Percentiles rank a stretch among this genome's conserved stretches.
phyloP scores from a whole-genome alignment of 495 filamentous ascomycete species.

The Tuber aestivum region DNA sequence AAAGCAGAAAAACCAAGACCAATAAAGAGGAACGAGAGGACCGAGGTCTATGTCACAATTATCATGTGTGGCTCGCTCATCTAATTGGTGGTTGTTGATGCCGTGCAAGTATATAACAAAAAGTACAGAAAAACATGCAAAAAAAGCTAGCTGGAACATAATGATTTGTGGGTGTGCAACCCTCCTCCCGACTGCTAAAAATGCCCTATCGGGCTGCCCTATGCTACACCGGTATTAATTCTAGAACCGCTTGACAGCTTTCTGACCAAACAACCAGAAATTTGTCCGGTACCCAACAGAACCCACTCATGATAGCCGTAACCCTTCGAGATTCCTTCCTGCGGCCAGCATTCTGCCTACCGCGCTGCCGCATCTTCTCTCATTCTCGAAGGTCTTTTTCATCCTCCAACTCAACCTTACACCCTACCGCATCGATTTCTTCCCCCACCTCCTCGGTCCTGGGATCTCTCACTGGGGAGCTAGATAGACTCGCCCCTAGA shows the following conservation, averaged over 20 bases:
- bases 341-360: conserved; percentile 20
- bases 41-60: no score
- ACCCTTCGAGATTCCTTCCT: conserved; percentile 22
- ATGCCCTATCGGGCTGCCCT: no score
- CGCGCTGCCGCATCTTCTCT: conserved; percentile 12
- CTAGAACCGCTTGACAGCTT: background rate
- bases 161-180: no score
- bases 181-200: no score
- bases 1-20: no score
- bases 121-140: no score
- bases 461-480: conserved; percentile 65
- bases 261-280: background rate
- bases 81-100: no score
- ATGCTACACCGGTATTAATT: no score
- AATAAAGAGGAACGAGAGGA: no score
- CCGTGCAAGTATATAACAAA: no score
- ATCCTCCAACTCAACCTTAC: conserved; percentile 41
- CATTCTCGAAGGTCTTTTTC: conserved; percentile 43
- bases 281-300: background rate
- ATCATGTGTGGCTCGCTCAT: no score
- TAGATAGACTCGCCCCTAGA: conserved; percentile 81
- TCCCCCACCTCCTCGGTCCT: conserved; percentile 50
- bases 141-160: no score
- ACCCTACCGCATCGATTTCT: conserved; percentile 36
- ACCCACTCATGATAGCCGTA: conserved; percentile 31